Base-by-base conservation (phyloP, 2,329 filamentous ascomycete genomes). In the Microdochium trichocladiopsis region DNA sequence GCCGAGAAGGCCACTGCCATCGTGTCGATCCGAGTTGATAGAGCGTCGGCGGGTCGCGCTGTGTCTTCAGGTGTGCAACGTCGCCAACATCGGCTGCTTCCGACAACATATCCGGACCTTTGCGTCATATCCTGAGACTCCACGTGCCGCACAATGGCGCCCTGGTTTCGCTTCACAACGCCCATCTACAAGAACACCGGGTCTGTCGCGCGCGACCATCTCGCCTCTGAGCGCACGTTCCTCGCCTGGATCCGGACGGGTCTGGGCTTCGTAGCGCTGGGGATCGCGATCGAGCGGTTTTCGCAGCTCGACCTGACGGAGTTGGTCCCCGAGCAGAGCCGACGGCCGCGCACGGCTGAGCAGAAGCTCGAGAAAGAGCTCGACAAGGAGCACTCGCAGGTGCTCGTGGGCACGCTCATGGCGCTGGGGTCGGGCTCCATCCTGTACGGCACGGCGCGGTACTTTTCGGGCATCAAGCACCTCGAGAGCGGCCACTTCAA, bases 191-290 rank as follows among this genome's bases (percentile, higher is more conserved):
- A 70, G 52, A 78, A 78, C 62, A 75, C 72, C 9, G 75, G 75
- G 52, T 75, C 70, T 12, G 67, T 74, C 25, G 75, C 76, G 10
- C 72, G 75, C 43, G 77, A 80, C 58, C 74, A 80, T 53, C 74
- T 79, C 31, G 77, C 78, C 21, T 74, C 72, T 47, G 78, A 80
- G 60, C 72, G 76, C 11, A 80, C 74, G 2, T 78, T 77, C 57
- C 69, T 79, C 21, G 72, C 75, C 25, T 79, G 75, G 77, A 71
- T 74, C 11, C 69, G 76, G 11, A 77, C 73, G 2, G 75, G 75
- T 0, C 70, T 79, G 4, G 76, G 75, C 5, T 78, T 78, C 62
- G 69, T 78, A 36, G 75, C 75, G 2, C 67, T 79, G 1, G 76
- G 76, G 21, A 72, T 78, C 25, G 76, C 76, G n/a, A 63, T 72